Evolutionary conservation across 2,329 filamentous ascomycete species (phyloP), one percentile per base, ranked within the genome.

Genomic region (Aspergillus ibericus): DNA sequence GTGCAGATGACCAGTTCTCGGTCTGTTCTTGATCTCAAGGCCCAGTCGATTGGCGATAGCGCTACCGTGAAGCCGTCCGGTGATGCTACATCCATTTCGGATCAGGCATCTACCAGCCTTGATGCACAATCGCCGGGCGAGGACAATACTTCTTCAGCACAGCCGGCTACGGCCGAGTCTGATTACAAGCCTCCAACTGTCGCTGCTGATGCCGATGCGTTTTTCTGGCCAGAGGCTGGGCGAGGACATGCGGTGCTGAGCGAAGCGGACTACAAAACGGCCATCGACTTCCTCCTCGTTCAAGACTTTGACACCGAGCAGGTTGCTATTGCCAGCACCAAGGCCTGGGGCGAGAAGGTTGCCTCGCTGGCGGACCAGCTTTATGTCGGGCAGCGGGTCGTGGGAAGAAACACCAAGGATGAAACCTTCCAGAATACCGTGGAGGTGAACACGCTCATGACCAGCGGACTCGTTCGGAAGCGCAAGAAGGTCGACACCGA

Each of bases 281-380:
- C 75, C 25, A 74, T 75, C 58, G 70, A 75, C 40, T 71, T 74
- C 22, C 69, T 80, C 9, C 64, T 80, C 8, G 70, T 74, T 13
- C 73, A 78, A 53, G 78, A 80, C 57, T 80, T 80, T 50, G 73
- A 75, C 48, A 70, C 73, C 44, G 63, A 73, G 34, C 68, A 76
- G 6, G 67, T 74, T 15, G 70, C 75, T 5, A 65, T 70, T 27
- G 65, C 72, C 36, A 79, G 77, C 55, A 80, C 76, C 5, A 74
- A 72, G 58, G 65, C 70, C 18, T 80, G 77, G 70, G 66, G 77
- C 44, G 70, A 75, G 44, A 73, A 77, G 53, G 73, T 80, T 10
- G 74, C 75, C n/a, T 70, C 68, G 18, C 67, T 76, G 4, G 71
- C 73, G 4, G 74, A 77, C 42, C 63, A 71, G 46, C 68, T 73